Percentiles rank a stretch among this genome's conserved stretches.
Conservation (phyloP, 2,329 filamentous ascomycete species). For the Cladobotryum protrusum region DNA sequence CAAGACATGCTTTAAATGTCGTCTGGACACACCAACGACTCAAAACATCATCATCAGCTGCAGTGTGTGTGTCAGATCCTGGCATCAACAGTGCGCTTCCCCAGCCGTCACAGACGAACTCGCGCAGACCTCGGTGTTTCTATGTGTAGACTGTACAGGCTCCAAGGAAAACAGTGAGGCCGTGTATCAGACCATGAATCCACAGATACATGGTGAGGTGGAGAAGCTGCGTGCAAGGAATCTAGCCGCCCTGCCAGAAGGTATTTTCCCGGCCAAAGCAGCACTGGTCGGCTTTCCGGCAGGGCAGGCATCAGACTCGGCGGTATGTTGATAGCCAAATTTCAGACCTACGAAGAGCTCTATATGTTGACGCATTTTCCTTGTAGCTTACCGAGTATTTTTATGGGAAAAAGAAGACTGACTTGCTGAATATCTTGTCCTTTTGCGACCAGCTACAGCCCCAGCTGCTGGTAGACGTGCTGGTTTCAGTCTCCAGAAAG, state of each 20-base stretch:
- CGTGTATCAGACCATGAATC: too few relatives aligned
- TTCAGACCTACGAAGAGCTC: background rate
- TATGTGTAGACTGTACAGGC: conserved; percentile 17
- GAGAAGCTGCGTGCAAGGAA: conserved; percentile 26
- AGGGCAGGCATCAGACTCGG: conserved; percentile 27
- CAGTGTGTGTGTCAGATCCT: conserved; percentile 16
- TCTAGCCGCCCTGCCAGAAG: conserved; percentile 27
- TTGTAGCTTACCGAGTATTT: conserved; percentile 35
- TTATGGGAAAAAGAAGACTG: conserved; percentile 28
- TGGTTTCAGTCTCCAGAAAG: conserved; percentile 36
- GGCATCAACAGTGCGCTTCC: conserved; percentile 21
- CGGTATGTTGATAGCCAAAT: conserved; percentile 24
- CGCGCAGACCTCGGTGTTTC: conserved; percentile 7
- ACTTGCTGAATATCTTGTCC: conserved; percentile 35
- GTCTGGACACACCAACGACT: conserved; percentile 1
- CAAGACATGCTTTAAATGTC: conserved; percentile 15
- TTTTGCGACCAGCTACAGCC: conserved; percentile 37
- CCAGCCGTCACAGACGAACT: conserved; percentile 8
- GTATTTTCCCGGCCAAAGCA: conserved; percentile 28
- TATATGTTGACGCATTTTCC: background rate
- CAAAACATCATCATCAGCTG: conserved; percentile 16
- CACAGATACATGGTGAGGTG: conserved; percentile 21
- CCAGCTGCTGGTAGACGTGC: conserved; percentile 35
- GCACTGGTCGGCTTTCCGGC: conserved; percentile 33
- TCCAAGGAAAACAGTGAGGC: too few relatives aligned